Evolutionary conservation across 805 yeast species (phyloP), one percentile per base, ranked within the genome.

Genomic region (Hanseniaspora thailandica): DNA sequence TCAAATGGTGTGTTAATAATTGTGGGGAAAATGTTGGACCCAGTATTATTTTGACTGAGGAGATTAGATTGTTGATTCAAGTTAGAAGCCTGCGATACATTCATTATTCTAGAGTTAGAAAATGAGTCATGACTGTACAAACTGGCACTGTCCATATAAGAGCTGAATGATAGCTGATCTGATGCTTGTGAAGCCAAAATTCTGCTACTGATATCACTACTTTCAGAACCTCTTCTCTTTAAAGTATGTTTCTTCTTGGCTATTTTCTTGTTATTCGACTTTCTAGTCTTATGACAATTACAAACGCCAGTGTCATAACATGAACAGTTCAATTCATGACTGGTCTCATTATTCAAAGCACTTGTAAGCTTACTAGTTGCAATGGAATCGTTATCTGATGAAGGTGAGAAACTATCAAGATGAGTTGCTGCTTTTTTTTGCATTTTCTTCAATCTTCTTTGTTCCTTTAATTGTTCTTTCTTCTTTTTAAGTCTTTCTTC

Each of bases 401-500:
- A 31, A 1, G 17, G 19, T 2, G 33, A 19, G n/a, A 28, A 19
- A 19, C 13, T 34, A 31, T 33, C 45, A 44, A 34, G 12, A 13
- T 45, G 40, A 2, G 22, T 35, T 72, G 61, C 36, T 67, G 36
- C 36, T 7, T 15, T 62, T 59, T 72, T 73, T 47, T 59, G 58
- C 12, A 69, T 10, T 13, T 40, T 33, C 44, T 43, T 58, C 54
- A 58, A 59, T 51, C 55, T 45, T 57, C 39, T 57, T 48, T 48
- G 59, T 55, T 45, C 56, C 59, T 39, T 61, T 59, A 9, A 62
- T 61, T 52, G 60, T 58, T n/a, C 61, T 57, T 33, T 62, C 56
- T n/a, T 67, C 30, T 63, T 66, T 35, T 65, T 66, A 47, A 64
- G 61, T 15, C 63, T 63, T 55, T 60, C 61, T 57, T 64, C 67